Evolutionary conservation across 208 protist species (phyloP).

Genomic region (Leishmania aethiopica): DNA sequence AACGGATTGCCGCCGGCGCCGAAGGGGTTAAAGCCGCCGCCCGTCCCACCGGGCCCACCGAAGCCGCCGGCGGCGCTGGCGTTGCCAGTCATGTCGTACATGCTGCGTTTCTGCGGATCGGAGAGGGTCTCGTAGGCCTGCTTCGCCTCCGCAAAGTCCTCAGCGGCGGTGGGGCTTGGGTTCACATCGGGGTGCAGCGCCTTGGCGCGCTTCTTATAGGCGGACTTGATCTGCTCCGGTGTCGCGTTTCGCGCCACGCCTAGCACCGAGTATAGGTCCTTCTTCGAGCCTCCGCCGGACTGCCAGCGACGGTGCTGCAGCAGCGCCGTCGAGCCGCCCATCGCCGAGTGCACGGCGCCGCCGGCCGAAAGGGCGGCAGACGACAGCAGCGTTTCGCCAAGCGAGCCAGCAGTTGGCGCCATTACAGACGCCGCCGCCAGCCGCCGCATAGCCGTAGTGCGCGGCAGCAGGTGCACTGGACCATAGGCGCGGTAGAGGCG

Average conservation of each 20-base stretch:
- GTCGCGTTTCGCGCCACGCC: slow-evolving; percentile 80
- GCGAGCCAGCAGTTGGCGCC: background rate
- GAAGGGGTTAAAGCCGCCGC: slow-evolving; percentile 57
- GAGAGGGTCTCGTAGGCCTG: slow-evolving; percentile 90
- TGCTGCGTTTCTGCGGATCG: slow-evolving; percentile 89
- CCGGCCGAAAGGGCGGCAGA: background rate
- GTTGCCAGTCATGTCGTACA: slow-evolving; percentile 93
- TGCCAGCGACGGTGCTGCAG: slow-evolving; percentile 18
- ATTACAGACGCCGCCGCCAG: background rate
- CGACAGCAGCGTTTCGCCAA: background rate
- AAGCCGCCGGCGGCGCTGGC: slow-evolving; percentile 65
- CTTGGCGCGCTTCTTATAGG: slow-evolving; percentile 88
- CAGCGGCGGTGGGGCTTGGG: slow-evolving; percentile 71
- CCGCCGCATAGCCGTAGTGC: slow-evolving; percentile 4
- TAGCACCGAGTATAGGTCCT: slow-evolving; percentile 85
- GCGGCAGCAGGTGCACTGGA: background rate
- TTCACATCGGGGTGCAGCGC: slow-evolving; percentile 90
- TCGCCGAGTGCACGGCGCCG: background rate
- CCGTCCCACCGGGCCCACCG: slow-evolving; percentile 32
- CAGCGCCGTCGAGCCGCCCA: slow-evolving; percentile 7
- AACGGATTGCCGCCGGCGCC: slow-evolving; percentile 56
- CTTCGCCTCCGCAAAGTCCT: slow-evolving; percentile 91
- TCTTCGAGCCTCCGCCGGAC: slow-evolving; percentile 44
- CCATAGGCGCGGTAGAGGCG: background rate
- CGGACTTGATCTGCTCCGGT: slow-evolving; percentile 83